Evolutionary conservation across 805 yeast species (phyloP).

Genomic region (Zygoascus flipseniorum): DNA sequence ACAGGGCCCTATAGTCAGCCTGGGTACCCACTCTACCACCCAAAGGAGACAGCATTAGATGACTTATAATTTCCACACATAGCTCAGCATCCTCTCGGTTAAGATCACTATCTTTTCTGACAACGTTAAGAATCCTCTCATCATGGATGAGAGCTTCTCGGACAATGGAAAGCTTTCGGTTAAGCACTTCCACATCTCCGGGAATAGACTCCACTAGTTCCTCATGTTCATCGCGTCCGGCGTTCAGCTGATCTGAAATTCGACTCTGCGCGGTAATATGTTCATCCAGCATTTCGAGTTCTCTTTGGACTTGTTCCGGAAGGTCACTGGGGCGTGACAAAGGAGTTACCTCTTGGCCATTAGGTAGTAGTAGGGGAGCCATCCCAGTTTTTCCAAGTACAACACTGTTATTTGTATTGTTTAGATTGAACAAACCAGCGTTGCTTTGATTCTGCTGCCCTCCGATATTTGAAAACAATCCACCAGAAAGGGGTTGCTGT

Average conservation of each 20-base stretch:
- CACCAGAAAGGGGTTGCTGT: not conserved
- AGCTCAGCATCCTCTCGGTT: conserved; percentile 25
- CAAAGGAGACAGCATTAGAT: conserved; percentile 3
- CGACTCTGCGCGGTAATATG: conserved; percentile 47
- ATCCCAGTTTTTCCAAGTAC: not conserved
- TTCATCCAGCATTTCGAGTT: conserved; percentile 46
- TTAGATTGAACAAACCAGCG: not conserved
- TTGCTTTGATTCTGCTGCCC: not conserved
- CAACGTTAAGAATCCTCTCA: conserved; percentile 25
- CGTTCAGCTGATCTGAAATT: conserved; percentile 42
- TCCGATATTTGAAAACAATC: not conserved
- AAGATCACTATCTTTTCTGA: conserved; percentile 20
- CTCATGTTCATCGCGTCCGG: conserved; percentile 34
- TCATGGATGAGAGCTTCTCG: conserved; percentile 47
- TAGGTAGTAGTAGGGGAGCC: not conserved
- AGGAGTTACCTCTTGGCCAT: not conserved
- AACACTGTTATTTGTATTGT: not conserved
- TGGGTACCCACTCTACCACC: not conserved
- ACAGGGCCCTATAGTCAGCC: not conserved
- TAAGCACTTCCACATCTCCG: conserved; percentile 44
- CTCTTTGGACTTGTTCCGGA: conserved; percentile 44
- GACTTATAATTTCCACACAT: conserved; percentile 19
- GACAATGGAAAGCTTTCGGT: conserved; percentile 40
- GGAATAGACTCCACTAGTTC: conserved; percentile 44
- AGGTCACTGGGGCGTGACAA: conserved; percentile 44